Evolutionary conservation across 768 basidiomycete species (phyloP).

Genomic region (Rhodotorula babjevae): DNA sequence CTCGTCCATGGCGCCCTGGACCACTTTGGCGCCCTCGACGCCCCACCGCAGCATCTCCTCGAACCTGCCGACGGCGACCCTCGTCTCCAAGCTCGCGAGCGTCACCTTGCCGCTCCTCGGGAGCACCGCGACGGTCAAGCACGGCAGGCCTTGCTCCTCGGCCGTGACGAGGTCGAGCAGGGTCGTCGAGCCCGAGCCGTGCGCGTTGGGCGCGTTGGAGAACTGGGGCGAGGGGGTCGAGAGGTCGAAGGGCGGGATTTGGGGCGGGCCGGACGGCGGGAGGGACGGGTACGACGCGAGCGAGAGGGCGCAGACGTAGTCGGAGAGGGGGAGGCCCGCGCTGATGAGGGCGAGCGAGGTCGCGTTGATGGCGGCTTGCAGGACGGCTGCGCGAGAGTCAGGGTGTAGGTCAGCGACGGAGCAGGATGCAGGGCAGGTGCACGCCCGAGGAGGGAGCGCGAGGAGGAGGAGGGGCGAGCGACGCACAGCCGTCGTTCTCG

Average conservation of each 20-base stretch:
- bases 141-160: constrained; percentile 86
- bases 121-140: constrained; percentile 81
- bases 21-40: constrained; percentile 66
- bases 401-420: too few species aligned
- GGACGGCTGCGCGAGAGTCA: constrained; percentile 55
- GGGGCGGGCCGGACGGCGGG: constrained; percentile 47
- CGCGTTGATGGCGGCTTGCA: constrained; percentile 88
- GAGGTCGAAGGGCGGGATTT: constrained; percentile 47
- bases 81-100: constrained; percentile 85
- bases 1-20: constrained; percentile 71
- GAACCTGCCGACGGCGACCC: constrained; percentile 87
- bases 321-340: constrained; percentile 82
- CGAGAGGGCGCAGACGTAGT: constrained; percentile 85
- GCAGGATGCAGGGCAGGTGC: too few species aligned
- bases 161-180: constrained; percentile 80
- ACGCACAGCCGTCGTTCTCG: constrained; percentile 74
- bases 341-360: constrained; percentile 85
- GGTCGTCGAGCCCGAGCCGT: constrained; percentile 52
- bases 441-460: too few species aligned
- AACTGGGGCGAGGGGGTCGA: constrained; percentile 46
- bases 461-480: too few species aligned
- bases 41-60: constrained; percentile 80
- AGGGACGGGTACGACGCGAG: constrained; percentile 69
- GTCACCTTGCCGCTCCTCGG: constrained; percentile 66
- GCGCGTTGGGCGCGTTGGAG: constrained; percentile 11